These are phyloP conservation scores for Leptographium wingfieldii DNA, from an alignment of 2,329 filamentous ascomycete species.

Conservation along the genomic window DNA sequence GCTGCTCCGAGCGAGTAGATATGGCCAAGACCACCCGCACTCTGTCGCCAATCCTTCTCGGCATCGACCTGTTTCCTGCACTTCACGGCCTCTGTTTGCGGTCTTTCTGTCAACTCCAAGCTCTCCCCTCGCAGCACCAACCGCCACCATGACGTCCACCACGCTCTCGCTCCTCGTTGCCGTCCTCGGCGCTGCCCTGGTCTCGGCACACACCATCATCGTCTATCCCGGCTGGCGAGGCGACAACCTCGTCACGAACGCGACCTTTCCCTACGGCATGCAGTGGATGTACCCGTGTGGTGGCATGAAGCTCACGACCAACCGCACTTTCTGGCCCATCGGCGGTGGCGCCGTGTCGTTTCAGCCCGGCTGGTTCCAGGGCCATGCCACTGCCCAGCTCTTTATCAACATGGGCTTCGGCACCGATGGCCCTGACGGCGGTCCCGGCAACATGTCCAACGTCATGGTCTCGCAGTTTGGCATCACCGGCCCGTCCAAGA, in stretches of 20 bases:
- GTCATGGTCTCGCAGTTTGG: slow-evolving; percentile 71
- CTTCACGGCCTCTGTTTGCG: background rate
- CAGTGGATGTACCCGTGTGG: slow-evolving; percentile 94
- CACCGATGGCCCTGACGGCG: slow-evolving; percentile 46
- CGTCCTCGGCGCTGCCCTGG: slow-evolving; percentile 34
- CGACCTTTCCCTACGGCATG: slow-evolving; percentile 76
- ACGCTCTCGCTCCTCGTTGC: slow-evolving; percentile 35
- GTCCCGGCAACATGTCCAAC: slow-evolving; percentile 78
- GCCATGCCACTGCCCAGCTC: slow-evolving; percentile 68
- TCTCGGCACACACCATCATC: slow-evolving; percentile 66
- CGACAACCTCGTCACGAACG: slow-evolving; percentile 71
- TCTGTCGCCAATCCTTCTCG: background rate
- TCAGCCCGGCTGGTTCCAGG: slow-evolving; percentile 93
- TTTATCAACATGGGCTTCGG: slow-evolving; percentile 89
- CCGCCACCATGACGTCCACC: slow-evolving; percentile 11
- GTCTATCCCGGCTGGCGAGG: slow-evolving; percentile 80
- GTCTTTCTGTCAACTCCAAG: background rate
- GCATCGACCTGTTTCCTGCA: background rate
- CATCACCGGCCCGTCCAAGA: slow-evolving; percentile 67
- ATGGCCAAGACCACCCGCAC: background rate
- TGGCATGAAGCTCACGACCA: slow-evolving; percentile 61
- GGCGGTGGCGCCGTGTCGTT: slow-evolving; percentile 76
- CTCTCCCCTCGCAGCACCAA: background rate
- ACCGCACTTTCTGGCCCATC: slow-evolving; percentile 87
- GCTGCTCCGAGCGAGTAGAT: background rate